Conservation (phyloP, 257 asterid genomes). For the Solanum gracilifrons region DNA sequence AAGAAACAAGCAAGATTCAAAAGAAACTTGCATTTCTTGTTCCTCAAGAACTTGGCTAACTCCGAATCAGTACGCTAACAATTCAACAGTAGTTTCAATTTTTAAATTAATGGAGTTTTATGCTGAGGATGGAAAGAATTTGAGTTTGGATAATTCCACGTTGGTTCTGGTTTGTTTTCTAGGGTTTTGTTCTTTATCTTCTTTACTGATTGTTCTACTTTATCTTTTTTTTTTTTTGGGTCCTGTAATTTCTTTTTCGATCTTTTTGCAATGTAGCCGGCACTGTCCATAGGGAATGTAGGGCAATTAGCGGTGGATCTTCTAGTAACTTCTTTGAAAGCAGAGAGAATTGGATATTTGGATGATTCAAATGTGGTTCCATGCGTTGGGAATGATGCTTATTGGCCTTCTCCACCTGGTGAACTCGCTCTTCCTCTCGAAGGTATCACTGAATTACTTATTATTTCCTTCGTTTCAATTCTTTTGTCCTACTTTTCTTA, state of each 20-base stretch:
- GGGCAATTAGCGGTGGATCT: slow-evolving; percentile 95
- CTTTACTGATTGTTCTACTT: not conserved
- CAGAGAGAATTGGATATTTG: slow-evolving; percentile 52
- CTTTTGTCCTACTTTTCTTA: not conserved
- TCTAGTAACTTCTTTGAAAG: slow-evolving; percentile 55
- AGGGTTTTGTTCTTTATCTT: slow-evolving; percentile 1
- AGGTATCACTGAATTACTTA: slow-evolving; percentile 27
- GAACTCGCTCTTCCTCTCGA: slow-evolving; percentile 73
- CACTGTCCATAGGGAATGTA: slow-evolving; percentile 84
- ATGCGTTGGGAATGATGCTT: slow-evolving; percentile 95
- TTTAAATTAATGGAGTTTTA: slow-evolving; percentile 47
- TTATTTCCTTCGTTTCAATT: not conserved
- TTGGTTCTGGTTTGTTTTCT: slow-evolving; percentile 55
- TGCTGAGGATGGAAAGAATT: slow-evolving; percentile 49
- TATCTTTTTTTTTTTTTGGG: not conserved
- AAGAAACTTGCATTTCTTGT: not conserved
- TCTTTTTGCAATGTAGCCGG: slow-evolving; percentile 41
- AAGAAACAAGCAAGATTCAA: not conserved
- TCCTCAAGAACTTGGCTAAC: not conserved
- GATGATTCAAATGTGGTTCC: slow-evolving; percentile 88
- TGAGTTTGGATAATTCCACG: slow-evolving; percentile 37
- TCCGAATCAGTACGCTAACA: not conserved
- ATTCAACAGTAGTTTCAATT: not conserved
- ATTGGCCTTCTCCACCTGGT: slow-evolving; percentile 64
- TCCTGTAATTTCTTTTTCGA: not conserved